Evolutionary conservation across 331 rosid genomes (phyloP).

Genomic region (Pyrus hybrid): DNA sequence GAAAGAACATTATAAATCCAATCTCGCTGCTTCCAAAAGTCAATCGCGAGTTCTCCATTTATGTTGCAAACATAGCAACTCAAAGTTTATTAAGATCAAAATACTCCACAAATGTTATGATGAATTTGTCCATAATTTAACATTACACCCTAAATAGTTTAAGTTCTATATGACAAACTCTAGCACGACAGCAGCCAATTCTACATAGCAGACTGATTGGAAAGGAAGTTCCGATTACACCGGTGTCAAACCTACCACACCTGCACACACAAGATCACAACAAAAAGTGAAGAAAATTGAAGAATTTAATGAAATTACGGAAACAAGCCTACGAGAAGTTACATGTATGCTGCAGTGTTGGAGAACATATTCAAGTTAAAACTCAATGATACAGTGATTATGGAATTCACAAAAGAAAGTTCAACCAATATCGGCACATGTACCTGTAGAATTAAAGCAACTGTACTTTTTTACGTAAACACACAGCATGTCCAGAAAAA

Average conservation of each 20-base stretch:
- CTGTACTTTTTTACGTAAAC: background rate
- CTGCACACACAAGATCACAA: constrained; percentile 23
- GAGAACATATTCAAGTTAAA: too few species aligned
- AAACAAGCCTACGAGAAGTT: background rate
- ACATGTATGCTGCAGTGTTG: too few species aligned
- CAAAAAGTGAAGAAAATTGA: background rate
- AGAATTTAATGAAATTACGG: background rate
- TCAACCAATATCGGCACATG: background rate
- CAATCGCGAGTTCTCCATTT: background rate
- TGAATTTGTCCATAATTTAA: background rate
- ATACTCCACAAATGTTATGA: background rate
- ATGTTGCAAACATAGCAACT: background rate
- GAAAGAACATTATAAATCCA: background rate
- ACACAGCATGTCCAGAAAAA: background rate
- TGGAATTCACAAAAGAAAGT: background rate
- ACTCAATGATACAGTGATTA: background rate
- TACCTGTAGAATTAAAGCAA: background rate
- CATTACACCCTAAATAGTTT: constrained; percentile 13
- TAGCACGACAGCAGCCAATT: constrained; percentile 11
- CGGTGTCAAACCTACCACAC: constrained; percentile 79
- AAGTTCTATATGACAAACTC: constrained; percentile 8
- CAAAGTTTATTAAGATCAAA: background rate
- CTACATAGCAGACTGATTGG: background rate
- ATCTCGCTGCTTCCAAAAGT: background rate
- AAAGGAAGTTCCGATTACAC: constrained; percentile 22